A percentile compares a stretch with the other conserved stretches of the same genome.
phyloP scores from a whole-genome alignment of 495 filamentous ascomycete species.

The Penicillium tannophilum region DNA sequence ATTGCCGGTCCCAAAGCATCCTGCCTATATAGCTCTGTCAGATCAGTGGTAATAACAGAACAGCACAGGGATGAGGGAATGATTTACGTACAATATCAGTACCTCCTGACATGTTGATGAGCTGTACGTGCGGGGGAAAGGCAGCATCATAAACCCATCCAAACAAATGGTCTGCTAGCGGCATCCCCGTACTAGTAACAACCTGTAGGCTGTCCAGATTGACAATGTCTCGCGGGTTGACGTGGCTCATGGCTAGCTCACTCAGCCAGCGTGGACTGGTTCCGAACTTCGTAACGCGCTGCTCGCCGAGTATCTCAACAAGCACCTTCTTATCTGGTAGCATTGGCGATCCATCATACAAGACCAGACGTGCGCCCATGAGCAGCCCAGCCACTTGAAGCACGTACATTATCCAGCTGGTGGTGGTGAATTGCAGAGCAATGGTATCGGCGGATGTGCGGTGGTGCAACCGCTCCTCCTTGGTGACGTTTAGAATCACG shows the following conservation, averaged over 20 bases:
- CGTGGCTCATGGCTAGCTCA: slow-evolving; percentile 61
- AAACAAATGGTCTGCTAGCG: slow-evolving; percentile 69
- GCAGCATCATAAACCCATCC: slow-evolving; percentile 83
- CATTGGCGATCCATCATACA: slow-evolving; percentile 82
- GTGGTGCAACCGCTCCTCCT: slow-evolving; percentile 65
- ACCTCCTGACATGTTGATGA: slow-evolving; percentile 75
- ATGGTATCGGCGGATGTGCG: slow-evolving; percentile 51
- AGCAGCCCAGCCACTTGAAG: slow-evolving; percentile 54
- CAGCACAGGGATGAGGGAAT: no score
- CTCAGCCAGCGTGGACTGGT: slow-evolving; percentile 74
- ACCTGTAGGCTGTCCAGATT: slow-evolving; percentile 60
- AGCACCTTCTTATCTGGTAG: slow-evolving; percentile 62
- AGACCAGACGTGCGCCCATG: slow-evolving; percentile 56
- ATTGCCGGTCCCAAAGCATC: slow-evolving; percentile 68
- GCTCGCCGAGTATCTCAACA: slow-evolving; percentile 43
- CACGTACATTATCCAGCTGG: slow-evolving; percentile 88
- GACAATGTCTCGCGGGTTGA: slow-evolving; percentile 59
- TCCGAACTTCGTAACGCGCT: slow-evolving; percentile 57
- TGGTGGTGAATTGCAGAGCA: slow-evolving; percentile 61
- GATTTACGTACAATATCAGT: slow-evolving; percentile 60
- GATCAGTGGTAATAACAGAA: no score
- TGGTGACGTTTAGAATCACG: slow-evolving; percentile 41
- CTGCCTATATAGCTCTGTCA: slow-evolving; percentile 31
- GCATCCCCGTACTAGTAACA: slow-evolving; percentile 77
- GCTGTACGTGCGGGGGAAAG: slow-evolving; percentile 64